Conservation (phyloP, 257 asterid genomes). For the Haberlea rhodopensis region DNA sequence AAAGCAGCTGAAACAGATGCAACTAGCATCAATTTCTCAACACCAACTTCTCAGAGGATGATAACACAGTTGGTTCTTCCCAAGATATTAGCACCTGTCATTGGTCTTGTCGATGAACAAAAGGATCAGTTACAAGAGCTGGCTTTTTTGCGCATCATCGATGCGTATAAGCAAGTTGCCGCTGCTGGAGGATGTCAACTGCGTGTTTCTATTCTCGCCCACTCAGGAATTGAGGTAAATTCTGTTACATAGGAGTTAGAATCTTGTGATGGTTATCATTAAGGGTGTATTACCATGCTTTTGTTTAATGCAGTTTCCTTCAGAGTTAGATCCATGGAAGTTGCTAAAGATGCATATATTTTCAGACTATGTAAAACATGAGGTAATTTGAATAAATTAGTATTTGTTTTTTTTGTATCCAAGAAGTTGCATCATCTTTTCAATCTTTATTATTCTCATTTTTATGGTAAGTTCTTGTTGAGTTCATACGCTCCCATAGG, state of each 20-base stretch:
- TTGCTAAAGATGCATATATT: constrained; percentile 64
- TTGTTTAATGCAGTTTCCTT: constrained; percentile 65
- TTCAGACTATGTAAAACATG: constrained; percentile 77
- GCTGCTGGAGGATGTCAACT: constrained; percentile 80
- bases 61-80: constrained; percentile 69
- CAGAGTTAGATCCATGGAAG: constrained; percentile 92
- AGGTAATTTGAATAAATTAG: constrained; percentile 51
- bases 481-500: background rate
- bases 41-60: constrained; percentile 54
- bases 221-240: constrained; percentile 80
- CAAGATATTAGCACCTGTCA: constrained; percentile 81
- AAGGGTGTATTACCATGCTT: constrained; percentile 32
- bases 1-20: constrained; percentile 59
- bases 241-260: constrained; percentile 23
- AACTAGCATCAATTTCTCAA: constrained; percentile 54
- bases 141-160: constrained; percentile 74
- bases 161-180: constrained; percentile 82
- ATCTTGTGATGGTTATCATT: constrained; percentile 21
- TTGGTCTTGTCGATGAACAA: constrained; percentile 66
- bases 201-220: constrained; percentile 81
- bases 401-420: constrained; percentile 15
- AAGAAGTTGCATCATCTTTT: constrained; percentile 20
- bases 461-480: background rate
- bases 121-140: constrained; percentile 73
- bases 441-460: constrained; percentile 5